Evolutionary conservation across 495 filamentous ascomycete species (phyloP).

Genomic region (Cercophora samala): DNA sequence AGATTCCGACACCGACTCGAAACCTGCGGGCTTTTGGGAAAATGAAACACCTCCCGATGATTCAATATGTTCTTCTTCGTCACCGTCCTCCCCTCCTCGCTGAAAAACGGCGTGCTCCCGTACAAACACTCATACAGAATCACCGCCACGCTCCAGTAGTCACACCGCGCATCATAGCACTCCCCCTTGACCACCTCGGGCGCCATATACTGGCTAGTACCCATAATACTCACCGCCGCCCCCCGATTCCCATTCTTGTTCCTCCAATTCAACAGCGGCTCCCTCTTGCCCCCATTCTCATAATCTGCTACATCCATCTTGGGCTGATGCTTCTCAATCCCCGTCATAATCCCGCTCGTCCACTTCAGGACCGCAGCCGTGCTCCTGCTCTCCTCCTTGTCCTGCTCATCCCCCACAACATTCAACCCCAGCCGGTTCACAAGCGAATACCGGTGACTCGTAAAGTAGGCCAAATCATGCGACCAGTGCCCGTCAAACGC

Average conservation of each 20-base stretch:
- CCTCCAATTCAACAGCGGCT: constrained; percentile 70
- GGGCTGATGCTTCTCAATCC: constrained; percentile 48
- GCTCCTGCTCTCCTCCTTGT: constrained; percentile 55
- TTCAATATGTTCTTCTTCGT: constrained; percentile 76
- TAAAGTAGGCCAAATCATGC: constrained; percentile 81
- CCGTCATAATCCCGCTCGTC: constrained; percentile 45
- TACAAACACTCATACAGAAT: constrained; percentile 94
- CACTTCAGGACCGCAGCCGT: constrained; percentile 48
- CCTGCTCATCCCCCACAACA: constrained; percentile 71
- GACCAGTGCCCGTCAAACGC: constrained; percentile 95
- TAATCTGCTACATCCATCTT: too few species aligned
- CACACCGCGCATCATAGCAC: constrained; percentile 84
- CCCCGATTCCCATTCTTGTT: constrained; percentile 70
- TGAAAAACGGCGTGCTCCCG: constrained; percentile 83
- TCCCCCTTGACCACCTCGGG: constrained; percentile 85
- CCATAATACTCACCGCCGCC: constrained; percentile 81
- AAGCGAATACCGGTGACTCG: constrained; percentile 73
- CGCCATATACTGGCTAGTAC: constrained; percentile 97
- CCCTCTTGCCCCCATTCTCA: constrained; percentile 35
- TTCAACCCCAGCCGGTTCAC: constrained; percentile 70
- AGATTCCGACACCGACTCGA: constrained; percentile 66
- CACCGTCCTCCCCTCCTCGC: constrained; percentile 66
- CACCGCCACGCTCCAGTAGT: constrained; percentile 94
- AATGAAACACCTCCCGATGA: constrained; percentile 51
- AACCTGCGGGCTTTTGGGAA: constrained; percentile 63